A percentile compares a stretch with the other conserved stretches of the same genome.
These are phyloP conservation scores for Wickerhamomyces chambardii DNA, from an alignment of 805 yeast species.

Conservation along the genomic window DNA sequence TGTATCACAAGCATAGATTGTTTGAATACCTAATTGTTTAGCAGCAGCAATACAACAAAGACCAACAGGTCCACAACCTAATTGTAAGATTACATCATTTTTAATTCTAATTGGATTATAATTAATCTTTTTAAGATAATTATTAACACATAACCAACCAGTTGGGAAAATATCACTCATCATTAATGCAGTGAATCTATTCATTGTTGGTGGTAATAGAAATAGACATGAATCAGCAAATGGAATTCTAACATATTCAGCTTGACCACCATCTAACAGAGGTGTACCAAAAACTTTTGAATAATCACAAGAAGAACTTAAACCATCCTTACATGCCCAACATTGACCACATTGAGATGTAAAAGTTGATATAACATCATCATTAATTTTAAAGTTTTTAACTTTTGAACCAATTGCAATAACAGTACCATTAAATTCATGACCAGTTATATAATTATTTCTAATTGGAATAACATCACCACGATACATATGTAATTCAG, in stretches of 20 bases:
- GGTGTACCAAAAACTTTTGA: conserved; percentile 51
- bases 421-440: conserved; percentile 53
- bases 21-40: conserved; percentile 60
- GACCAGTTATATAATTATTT: conserved; percentile 45
- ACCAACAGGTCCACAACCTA: conserved; percentile 72
- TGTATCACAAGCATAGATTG: conserved; percentile 56
- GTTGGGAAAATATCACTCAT: conserved; percentile 63
- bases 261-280: conserved; percentile 53
- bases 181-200: conserved; percentile 38
- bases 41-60: conserved; percentile 62
- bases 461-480: conserved; percentile 31
- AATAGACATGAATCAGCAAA: conserved; percentile 41
- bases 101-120: conserved; percentile 24
- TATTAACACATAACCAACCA: conserved; percentile 49
- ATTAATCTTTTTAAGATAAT: conserved; percentile 29
- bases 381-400: conserved; percentile 39
- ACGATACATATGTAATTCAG: conserved; percentile 41
- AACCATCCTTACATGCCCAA: conserved; percentile 47
- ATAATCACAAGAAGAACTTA: conserved; percentile 43
- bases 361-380: conserved; percentile 42
- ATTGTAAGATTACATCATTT: conserved; percentile 34
- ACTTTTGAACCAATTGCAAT: conserved; percentile 40
- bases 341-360: conserved; percentile 54
- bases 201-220: conserved; percentile 28
- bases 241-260: conserved; percentile 53